Conservation (phyloP, 2,329 filamentous ascomycete genomes). For the Lachnellula hyalina region DNA sequence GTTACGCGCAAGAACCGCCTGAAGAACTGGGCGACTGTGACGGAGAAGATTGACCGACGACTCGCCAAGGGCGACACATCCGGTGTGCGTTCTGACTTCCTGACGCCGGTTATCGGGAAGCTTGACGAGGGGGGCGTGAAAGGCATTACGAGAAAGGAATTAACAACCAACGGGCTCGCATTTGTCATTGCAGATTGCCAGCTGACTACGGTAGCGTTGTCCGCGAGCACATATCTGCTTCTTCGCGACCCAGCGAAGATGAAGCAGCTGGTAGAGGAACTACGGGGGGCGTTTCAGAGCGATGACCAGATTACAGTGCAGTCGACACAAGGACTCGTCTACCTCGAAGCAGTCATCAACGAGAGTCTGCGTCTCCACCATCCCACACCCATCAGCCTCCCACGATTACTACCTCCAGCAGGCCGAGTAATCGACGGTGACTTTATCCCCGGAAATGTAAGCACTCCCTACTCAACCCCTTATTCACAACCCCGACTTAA, state of each 20-base stretch:
- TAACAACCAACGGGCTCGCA: background rate
- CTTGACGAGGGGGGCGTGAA: background rate
- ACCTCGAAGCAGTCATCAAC: constrained; percentile 5
- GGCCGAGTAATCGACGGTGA: background rate
- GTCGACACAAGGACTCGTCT: background rate
- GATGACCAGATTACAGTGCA: background rate
- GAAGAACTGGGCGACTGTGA: background rate
- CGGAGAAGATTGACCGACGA: background rate
- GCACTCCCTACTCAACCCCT: background rate
- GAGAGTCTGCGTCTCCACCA: constrained; percentile 3
- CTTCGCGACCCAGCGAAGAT: background rate
- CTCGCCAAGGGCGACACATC: background rate
- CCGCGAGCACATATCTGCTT: background rate
- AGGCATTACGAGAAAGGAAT: background rate
- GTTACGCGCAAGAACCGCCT: background rate
- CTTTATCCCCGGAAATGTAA: background rate
- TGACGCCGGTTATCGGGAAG: background rate
- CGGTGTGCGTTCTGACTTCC: background rate
- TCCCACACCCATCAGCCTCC: background rate
- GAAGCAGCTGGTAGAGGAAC: background rate
- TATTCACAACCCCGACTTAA: background rate
- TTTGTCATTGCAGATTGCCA: background rate
- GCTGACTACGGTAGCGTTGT: background rate
- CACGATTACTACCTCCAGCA: background rate
- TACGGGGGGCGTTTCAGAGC: background rate